phyloP scores from a whole-genome alignment of 176 grass and related monocot genomes.

The Stipa capillata region DNA sequence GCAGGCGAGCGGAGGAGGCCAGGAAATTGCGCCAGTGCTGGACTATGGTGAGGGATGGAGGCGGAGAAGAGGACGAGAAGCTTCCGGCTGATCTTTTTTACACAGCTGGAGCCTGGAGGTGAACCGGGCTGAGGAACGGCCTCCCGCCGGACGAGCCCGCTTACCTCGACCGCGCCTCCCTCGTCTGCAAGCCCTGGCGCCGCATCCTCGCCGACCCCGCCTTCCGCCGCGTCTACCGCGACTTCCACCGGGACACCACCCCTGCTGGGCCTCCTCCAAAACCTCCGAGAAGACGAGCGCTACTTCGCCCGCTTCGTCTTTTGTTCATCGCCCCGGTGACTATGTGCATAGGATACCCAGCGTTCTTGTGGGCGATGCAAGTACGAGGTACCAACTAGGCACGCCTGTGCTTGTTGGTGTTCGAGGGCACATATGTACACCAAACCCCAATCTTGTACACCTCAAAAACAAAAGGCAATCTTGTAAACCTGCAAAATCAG shows the following conservation, averaged over 20 bases:
- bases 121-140: too few relatives aligned
- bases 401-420: too few relatives aligned
- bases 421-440: background rate
- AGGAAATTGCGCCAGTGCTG: too few relatives aligned
- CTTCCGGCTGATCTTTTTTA: too few relatives aligned
- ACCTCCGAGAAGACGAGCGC: background rate
- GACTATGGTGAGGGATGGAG: too few relatives aligned
- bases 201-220: background rate
- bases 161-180: background rate
- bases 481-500: background rate
- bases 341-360: too few relatives aligned
- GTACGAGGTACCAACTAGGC: too few relatives aligned
- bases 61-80: too few relatives aligned
- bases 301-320: accelerated
- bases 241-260: background rate
- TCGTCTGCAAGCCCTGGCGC: background rate
- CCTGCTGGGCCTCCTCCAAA: background rate
- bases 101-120: too few relatives aligned
- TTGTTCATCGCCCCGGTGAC: too few relatives aligned
- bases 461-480: background rate
- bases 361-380: too few relatives aligned
- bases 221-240: constrained; percentile 14
- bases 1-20: too few relatives aligned
- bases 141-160: background rate
- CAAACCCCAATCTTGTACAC: background rate